These are phyloP conservation scores for Fusarium sp. DNA, from an alignment of 2,329 filamentous ascomycete genomes.

Conservation along the genomic window DNA sequence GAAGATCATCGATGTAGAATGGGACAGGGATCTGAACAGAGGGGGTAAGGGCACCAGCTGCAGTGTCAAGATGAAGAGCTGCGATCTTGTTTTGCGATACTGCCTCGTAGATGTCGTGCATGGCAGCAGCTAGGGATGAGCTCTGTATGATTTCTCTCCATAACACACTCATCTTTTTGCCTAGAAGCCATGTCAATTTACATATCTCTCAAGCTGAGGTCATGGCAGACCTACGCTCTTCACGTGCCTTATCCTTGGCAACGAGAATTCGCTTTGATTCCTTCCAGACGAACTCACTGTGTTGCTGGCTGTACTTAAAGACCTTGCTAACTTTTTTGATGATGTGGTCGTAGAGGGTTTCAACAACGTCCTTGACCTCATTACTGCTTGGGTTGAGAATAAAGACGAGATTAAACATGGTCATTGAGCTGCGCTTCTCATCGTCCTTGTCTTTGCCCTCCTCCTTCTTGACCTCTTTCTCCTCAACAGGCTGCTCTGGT, in stretches of 20 bases:
- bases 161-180: constrained; percentile 71
- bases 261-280: constrained; percentile 86
- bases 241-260: constrained; percentile 84
- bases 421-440: constrained; percentile 79
- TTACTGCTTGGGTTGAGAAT: constrained; percentile 84
- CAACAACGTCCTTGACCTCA: constrained; percentile 80
- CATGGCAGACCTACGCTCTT: constrained; percentile 63
- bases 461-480: constrained; percentile 45
- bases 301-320: constrained; percentile 91
- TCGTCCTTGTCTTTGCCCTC: constrained; percentile 58
- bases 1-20: constrained; percentile 79
- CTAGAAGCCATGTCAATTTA: constrained; percentile 47
- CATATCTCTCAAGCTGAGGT: not conserved
- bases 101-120: constrained; percentile 84
- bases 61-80: constrained; percentile 79
- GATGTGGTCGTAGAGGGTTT: constrained; percentile 86
- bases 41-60: constrained; percentile 68
- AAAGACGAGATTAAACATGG: constrained; percentile 98
- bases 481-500: constrained; percentile 44
- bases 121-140: constrained; percentile 84
- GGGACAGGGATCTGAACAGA: constrained; percentile 75
- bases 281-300: constrained; percentile 90
- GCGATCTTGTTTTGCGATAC: constrained; percentile 89
- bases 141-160: constrained; percentile 78
- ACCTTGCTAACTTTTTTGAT: constrained; percentile 94